Conservation (phyloP, 2,329 filamentous ascomycete genomes). For the Talaromyces sp. region DNA sequence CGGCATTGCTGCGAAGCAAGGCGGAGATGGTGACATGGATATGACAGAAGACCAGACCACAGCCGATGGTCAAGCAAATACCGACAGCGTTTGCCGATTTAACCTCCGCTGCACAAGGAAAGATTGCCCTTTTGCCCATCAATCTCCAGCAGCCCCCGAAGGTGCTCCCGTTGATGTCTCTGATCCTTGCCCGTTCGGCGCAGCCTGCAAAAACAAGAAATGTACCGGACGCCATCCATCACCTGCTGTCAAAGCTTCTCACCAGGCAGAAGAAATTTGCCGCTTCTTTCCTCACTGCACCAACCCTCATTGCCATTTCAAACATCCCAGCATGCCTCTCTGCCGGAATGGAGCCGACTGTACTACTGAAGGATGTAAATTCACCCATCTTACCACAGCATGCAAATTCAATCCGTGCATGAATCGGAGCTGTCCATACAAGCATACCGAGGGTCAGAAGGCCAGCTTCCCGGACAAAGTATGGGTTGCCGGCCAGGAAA, state of each 20-base stretch:
- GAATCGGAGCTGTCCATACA: conserved; percentile 82
- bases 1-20: conserved; percentile 22
- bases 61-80: conserved; percentile 48
- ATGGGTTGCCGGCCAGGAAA: conserved; percentile 66
- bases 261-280: conserved; percentile 82
- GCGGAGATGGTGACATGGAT: conserved; percentile 33
- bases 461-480: conserved; percentile 84
- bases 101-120: conserved; percentile 84
- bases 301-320: conserved; percentile 82
- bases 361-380: conserved; percentile 76
- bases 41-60: conserved; percentile 36
- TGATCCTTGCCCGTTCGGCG: conserved; percentile 79
- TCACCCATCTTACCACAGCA: conserved; percentile 76
- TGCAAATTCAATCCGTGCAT: conserved; percentile 92
- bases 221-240: conserved; percentile 90
- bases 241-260: conserved; percentile 72
- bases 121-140: conserved; percentile 90
- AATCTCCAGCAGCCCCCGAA: conserved; percentile 82
- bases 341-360: conserved; percentile 93
- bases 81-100: conserved; percentile 76
- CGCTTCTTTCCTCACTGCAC: conserved; percentile 90
- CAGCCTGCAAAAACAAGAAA: conserved; percentile 92
- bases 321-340: conserved; percentile 78
- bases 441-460: conserved; percentile 86
- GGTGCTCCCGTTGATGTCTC: conserved; percentile 72